Evolutionary conservation across 2,329 filamentous ascomycete species (phyloP).

Genomic region (Trichophyton equinum): DNA sequence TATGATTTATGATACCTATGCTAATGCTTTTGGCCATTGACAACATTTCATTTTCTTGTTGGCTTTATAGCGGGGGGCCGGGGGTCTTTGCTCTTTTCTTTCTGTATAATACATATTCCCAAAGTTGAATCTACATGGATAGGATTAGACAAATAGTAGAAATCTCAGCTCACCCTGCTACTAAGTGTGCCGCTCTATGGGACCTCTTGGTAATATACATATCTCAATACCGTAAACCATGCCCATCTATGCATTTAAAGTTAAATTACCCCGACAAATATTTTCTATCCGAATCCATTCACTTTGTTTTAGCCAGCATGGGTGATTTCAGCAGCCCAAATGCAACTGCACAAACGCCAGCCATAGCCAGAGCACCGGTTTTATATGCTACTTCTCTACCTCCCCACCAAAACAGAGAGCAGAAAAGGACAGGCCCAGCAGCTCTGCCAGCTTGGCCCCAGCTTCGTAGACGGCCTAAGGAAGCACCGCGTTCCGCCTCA

Average conservation of each 20-base stretch:
- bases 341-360: slow-evolving; percentile 57
- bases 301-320: slow-evolving; percentile 3
- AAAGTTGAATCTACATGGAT: background rate
- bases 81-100: background rate
- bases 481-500: slow-evolving; percentile 67
- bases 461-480: slow-evolving; percentile 68
- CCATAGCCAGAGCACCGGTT: slow-evolving; percentile 68
- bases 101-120: background rate
- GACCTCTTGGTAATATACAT: background rate
- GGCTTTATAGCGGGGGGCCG: background rate
- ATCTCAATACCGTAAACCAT: background rate
- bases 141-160: background rate
- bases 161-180: background rate
- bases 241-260: background rate
- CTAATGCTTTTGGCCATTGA: background rate
- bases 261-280: background rate
- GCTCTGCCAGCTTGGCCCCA: slow-evolving; percentile 80
- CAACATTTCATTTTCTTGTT: background rate
- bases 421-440: slow-evolving; percentile 78
- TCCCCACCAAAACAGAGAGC: slow-evolving; percentile 96
- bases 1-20: slow-evolving; percentile 3
- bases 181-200: background rate
- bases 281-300: background rate
- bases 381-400: slow-evolving; percentile 75
- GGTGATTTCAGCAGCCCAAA: slow-evolving; percentile 62